phyloP scores from a whole-genome alignment of 176 grass and related monocot species.

The Oryza nivara region DNA sequence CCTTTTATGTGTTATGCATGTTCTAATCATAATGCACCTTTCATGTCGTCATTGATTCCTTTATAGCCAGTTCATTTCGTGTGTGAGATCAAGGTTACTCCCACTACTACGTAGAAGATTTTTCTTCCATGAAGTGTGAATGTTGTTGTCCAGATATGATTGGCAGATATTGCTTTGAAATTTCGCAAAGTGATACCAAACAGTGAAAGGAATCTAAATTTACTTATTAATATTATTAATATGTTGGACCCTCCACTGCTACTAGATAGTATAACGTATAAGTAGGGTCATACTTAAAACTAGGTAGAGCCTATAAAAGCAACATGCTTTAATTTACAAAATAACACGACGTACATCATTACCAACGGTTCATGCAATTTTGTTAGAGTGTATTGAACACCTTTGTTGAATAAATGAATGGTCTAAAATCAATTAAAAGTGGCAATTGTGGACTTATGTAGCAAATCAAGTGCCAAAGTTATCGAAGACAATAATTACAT shows the following conservation, averaged over 20 bases:
- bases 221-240: too few relatives aligned
- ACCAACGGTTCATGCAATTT: background rate
- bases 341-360: background rate
- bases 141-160: slow-evolving; percentile 21
- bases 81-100: background rate
- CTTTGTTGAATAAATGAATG: slow-evolving; percentile 5
- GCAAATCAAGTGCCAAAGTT: too few relatives aligned
- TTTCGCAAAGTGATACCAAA: background rate
- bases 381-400: background rate
- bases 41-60: background rate
- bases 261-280: background rate
- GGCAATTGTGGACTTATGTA: too few relatives aligned
- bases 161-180: background rate
- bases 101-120: background rate
- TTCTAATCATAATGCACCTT: background rate
- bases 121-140: background rate
- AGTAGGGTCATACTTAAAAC: background rate
- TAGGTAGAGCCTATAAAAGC: slow-evolving; percentile 17
- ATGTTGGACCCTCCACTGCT: background rate
- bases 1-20: too few relatives aligned
- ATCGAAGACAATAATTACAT: too few relatives aligned
- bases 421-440: background rate
- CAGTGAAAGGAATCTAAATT: background rate
- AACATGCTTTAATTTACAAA: slow-evolving; percentile 11
- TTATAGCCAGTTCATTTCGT: background rate